These are phyloP conservation scores for Exophiala xenobiotica DNA, from an alignment of 2,329 filamentous ascomycete species.

Conservation along the genomic window DNA sequence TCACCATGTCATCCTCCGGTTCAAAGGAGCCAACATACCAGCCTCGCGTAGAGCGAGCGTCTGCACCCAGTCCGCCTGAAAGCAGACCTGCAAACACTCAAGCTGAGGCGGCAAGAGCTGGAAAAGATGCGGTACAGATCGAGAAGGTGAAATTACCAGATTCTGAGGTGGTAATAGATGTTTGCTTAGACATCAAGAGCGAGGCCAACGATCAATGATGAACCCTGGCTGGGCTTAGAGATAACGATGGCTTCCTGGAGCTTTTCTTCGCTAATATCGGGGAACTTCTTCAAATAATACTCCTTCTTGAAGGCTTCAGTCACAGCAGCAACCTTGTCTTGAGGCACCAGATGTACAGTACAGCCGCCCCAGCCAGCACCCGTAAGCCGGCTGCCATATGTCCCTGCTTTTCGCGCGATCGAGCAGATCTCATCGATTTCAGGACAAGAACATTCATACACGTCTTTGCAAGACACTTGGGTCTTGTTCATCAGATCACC, in stretches of 20 bases:
- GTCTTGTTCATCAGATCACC: slow-evolving; percentile 86
- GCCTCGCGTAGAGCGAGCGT: too few species aligned
- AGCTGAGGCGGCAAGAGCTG: too few species aligned
- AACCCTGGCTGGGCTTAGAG: slow-evolving; percentile 77
- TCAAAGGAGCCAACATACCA: too few species aligned
- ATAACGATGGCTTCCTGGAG: slow-evolving; percentile 79
- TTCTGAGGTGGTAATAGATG: too few species aligned
- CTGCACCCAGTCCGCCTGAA: too few species aligned
- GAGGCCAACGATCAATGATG: slow-evolving; percentile 26
- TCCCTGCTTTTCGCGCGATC: slow-evolving; percentile 74
- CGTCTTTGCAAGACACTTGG: slow-evolving; percentile 79
- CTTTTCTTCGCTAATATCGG: slow-evolving; percentile 69
- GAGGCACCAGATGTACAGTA: slow-evolving; percentile 87
- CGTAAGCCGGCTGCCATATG: slow-evolving; percentile 65
- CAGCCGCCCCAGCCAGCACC: slow-evolving; percentile 97
- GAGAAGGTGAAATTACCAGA: too few species aligned
- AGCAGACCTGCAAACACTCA: too few species aligned
- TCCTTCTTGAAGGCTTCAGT: slow-evolving; percentile 73
- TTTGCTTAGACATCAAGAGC: slow-evolving; percentile 24
- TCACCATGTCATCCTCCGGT: too few species aligned
- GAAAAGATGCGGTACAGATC: too few species aligned
- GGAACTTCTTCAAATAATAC: slow-evolving; percentile 74
- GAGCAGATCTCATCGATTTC: slow-evolving; percentile 88
- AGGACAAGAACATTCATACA: slow-evolving; percentile 88
- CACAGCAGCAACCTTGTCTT: slow-evolving; percentile 74